Evolutionary conservation across 768 basidiomycete genomes (phyloP).

Genomic region (Hirschioporus abietinus): DNA sequence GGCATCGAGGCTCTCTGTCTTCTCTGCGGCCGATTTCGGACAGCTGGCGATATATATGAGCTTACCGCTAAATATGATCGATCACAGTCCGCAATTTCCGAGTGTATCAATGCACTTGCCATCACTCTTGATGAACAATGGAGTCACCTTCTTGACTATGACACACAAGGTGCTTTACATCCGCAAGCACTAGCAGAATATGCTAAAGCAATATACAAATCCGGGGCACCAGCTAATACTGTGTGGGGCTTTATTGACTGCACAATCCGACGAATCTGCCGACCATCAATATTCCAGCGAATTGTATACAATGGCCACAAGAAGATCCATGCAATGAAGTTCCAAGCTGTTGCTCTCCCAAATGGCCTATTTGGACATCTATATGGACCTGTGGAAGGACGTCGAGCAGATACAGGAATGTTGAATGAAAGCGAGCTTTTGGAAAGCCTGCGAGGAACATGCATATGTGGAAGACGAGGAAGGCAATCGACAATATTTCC

Average conservation of each 20-base stretch:
- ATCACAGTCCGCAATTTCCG: constrained; percentile 14
- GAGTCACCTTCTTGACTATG: constrained; percentile 18
- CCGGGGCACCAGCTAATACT: constrained; percentile 14
- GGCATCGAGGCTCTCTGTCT: constrained; percentile 17
- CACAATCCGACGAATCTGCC: constrained; percentile 18
- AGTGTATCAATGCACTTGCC: constrained; percentile 15
- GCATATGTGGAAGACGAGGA: constrained; percentile 9
- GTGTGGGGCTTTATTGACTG: constrained; percentile 22
- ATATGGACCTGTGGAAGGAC: constrained; percentile 19
- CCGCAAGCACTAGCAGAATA: constrained; percentile 12
- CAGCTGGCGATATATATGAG: constrained; percentile 13
- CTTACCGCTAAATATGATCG: constrained; percentile 16
- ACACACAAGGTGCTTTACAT: constrained; percentile 12
- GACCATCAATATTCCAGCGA: constrained; percentile 14
- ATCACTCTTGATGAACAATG: constrained; percentile 15
- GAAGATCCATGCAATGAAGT: constrained; percentile 25
- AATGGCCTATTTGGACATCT: constrained; percentile 24
- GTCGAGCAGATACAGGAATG: constrained; percentile 16
- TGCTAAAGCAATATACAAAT: constrained; percentile 13
- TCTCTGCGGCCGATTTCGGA: constrained; percentile 13
- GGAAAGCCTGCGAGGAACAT: background rate
- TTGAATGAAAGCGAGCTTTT: constrained; percentile 14
- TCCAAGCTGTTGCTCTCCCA: constrained; percentile 22
- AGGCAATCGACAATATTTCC: constrained; percentile 8
- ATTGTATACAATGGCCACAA: constrained; percentile 21